A percentile compares a stretch with the other conserved stretches of the same genome.
phyloP scores from a whole-genome alignment of 768 basidiomycete genomes.

The Macrolepiota fuliginosa region DNA sequence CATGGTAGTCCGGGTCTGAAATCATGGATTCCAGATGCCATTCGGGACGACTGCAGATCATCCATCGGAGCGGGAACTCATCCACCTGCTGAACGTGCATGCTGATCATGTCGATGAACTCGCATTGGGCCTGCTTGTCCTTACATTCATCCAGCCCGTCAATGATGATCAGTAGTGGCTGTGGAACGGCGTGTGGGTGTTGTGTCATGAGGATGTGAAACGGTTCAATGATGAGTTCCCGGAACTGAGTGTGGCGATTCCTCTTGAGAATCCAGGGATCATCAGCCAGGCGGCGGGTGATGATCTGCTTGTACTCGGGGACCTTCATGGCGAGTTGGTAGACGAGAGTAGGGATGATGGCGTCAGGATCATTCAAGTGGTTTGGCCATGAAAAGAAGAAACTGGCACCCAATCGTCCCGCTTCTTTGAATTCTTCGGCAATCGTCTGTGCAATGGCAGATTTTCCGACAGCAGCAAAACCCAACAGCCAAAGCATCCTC shows the following conservation, averaged over 20 bases:
- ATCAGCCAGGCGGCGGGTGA: not conserved
- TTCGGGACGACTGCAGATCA: not conserved
- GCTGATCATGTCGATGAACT: slow-evolving; percentile 8
- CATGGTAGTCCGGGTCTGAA: not conserved
- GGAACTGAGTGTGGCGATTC: not conserved
- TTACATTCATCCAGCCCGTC: not conserved
- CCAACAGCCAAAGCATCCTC: not conserved
- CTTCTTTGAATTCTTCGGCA: not conserved
- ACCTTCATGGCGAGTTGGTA: not conserved
- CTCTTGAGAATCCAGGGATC: not conserved
- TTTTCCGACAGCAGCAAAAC: not conserved
- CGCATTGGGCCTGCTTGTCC: not conserved
- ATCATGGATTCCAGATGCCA: slow-evolving; percentile 2
- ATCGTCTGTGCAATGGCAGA: not conserved
- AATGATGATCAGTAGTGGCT: not conserved
- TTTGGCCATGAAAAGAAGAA: not conserved
- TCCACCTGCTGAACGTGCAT: not conserved
- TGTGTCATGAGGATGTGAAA: not conserved
- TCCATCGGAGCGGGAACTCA: not conserved
- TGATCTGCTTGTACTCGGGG: not conserved
- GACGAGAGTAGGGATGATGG: not conserved
- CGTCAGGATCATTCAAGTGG: not conserved
- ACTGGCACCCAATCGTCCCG: not conserved
- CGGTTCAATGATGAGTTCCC: not conserved
- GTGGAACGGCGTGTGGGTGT: not conserved